phyloP scores from a whole-genome alignment of 768 basidiomycete genomes.

The Galerina marginata region DNA sequence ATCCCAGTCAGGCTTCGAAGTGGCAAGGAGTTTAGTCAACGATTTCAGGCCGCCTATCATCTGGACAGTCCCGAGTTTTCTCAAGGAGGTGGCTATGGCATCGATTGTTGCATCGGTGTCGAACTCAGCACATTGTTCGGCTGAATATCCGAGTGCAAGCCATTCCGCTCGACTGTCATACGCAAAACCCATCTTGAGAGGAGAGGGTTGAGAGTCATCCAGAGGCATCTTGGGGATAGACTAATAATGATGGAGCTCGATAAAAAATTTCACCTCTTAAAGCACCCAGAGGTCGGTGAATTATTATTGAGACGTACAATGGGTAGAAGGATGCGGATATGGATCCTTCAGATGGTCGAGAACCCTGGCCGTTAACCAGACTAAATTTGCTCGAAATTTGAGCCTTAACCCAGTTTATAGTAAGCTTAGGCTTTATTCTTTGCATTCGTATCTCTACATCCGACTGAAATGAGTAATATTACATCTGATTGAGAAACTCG shows the following conservation, averaged over 20 bases:
- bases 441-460: too few relatives aligned
- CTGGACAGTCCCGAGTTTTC: conserved; percentile 24
- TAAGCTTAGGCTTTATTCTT: too few relatives aligned
- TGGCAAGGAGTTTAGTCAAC: conserved; percentile 16
- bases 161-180: conserved; percentile 24
- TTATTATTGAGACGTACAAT: not conserved
- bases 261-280: not conserved
- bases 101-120: conserved; percentile 26
- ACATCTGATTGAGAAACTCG: too few relatives aligned
- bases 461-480: too few relatives aligned
- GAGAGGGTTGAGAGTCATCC: not conserved
- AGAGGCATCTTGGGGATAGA: not conserved
- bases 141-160: conserved; percentile 18
- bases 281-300: not conserved
- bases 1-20: conserved; percentile 23
- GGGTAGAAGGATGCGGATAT: too few relatives aligned
- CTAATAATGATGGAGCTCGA: not conserved
- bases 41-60: conserved; percentile 25
- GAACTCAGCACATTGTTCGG: conserved; percentile 27
- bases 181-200: conserved; percentile 22
- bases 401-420: too few relatives aligned
- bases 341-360: too few relatives aligned
- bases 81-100: conserved; percentile 18
- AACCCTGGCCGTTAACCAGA: too few relatives aligned
- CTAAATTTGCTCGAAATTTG: too few relatives aligned